phyloP scores from a whole-genome alignment of 2,329 filamentous ascomycete genomes.

The Grosmannia clavigera region DNA sequence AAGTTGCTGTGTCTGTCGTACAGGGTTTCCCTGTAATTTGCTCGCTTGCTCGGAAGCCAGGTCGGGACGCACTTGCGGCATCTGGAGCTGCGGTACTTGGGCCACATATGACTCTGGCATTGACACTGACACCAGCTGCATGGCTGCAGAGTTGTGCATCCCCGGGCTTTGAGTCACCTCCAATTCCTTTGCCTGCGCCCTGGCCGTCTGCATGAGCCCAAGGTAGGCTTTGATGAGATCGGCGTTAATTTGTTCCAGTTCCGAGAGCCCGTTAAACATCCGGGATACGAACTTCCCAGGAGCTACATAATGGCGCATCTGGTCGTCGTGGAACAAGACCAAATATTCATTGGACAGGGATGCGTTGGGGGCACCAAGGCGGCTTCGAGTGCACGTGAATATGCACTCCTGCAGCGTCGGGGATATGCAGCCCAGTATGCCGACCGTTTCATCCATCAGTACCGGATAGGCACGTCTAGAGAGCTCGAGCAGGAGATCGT shows the following conservation, averaged over 20 bases:
- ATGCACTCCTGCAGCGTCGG: constrained; percentile 17
- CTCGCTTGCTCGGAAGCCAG: not conserved
- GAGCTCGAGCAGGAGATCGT: constrained; percentile 15
- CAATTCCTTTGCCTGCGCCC: not conserved
- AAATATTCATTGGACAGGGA: constrained; percentile 8
- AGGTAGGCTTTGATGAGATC: not conserved
- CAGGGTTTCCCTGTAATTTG: not conserved
- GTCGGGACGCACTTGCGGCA: not conserved
- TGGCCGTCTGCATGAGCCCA: not conserved
- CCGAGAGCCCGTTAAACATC: not conserved
- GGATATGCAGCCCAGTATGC: constrained; percentile 18
- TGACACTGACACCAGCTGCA: not conserved
- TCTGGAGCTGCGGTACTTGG: not conserved
- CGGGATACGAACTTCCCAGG: not conserved
- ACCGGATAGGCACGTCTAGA: constrained; percentile 16
- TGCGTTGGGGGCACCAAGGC: constrained; percentile 14
- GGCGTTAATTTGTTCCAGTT: not conserved
- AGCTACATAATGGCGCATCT: not conserved
- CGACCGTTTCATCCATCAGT: constrained; percentile 22
- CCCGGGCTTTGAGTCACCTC: not conserved
- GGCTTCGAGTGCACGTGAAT: constrained; percentile 18
- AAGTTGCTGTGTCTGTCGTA: constrained; percentile 1
- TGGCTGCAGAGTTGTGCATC: not conserved
- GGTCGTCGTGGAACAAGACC: constrained; percentile 15
- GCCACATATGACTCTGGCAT: not conserved